Conservation (phyloP, 306 rosid genomes). For the Citrullus mucosospermus region DNA sequence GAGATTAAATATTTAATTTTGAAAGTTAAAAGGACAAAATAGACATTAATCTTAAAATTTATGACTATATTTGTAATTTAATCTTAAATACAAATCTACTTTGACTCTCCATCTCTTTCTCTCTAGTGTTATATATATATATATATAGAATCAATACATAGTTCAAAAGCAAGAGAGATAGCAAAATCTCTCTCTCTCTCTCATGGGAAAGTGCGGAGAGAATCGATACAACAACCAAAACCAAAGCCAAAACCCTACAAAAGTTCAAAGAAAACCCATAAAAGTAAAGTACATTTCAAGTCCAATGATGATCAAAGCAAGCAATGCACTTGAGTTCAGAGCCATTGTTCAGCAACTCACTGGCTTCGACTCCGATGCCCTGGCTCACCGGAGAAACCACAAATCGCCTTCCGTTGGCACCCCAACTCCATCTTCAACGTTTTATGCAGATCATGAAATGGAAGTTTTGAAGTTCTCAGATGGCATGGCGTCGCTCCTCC, state of each 20-base stretch:
- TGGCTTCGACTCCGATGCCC: conserved; percentile 12
- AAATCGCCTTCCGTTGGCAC: too few species aligned
- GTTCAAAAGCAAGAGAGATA: neutral
- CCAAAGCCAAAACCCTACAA: conserved; percentile 3
- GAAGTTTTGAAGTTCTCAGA: neutral
- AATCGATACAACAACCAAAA: neutral
- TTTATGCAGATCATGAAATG: neutral
- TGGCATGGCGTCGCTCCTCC: neutral
- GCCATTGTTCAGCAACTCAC: conserved; percentile 43
- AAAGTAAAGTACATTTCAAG: conserved; percentile 40
- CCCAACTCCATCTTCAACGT: neutral
- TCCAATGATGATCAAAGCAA: conserved; percentile 36
- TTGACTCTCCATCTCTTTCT: neutral
- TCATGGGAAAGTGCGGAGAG: conserved; percentile 11
- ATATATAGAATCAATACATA: neutral
- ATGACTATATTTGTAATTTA: too few species aligned
- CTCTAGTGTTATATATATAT: neutral
- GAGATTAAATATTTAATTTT: too few species aligned
- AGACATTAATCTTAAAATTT: too few species aligned
- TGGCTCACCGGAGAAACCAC: neutral
- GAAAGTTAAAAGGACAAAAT: too few species aligned
- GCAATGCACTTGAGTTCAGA: conserved; percentile 30
- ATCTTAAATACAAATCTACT: too few species aligned
- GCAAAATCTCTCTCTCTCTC: neutral
- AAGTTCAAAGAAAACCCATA: conserved; percentile 16